These are phyloP conservation scores for Heracleum sosnowskyi DNA, from an alignment of 129 eudicot genomes.

Conservation along the genomic window DNA sequence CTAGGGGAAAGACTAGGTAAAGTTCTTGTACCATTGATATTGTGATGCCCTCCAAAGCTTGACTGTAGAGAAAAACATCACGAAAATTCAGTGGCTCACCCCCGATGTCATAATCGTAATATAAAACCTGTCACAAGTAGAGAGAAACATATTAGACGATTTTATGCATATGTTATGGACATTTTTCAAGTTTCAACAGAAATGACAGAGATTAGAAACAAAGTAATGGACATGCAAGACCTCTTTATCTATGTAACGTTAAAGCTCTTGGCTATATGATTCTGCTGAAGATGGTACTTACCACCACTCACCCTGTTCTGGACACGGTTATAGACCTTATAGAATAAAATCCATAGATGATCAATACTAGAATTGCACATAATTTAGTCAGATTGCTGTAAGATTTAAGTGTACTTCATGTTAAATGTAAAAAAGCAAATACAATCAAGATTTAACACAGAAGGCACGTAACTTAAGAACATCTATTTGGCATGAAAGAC, in stretches of 20 bases:
- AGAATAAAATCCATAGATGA: no score
- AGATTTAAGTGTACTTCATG: no score
- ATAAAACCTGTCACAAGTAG: constrained; percentile 48
- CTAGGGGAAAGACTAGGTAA: neutral
- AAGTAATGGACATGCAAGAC: no score
- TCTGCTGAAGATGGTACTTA: neutral
- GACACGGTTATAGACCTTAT: neutral
- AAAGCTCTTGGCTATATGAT: neutral
- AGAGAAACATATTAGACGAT: constrained; percentile 14
- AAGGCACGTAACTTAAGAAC: no score
- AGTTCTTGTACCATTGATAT: constrained; percentile 57
- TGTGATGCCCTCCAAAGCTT: constrained; percentile 90
- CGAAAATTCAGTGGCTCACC: constrained; percentile 86
- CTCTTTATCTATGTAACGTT: no score
- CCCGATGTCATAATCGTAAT: constrained; percentile 72
- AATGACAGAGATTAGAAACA: neutral
- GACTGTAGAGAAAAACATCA: constrained; percentile 86
- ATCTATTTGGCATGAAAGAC: no score
- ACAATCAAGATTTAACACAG: no score
- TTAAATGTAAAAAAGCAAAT: no score
- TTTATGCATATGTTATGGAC: neutral
- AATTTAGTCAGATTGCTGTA: no score
- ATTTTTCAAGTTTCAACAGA: neutral
- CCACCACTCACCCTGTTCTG: neutral
- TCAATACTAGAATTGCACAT: no score